Evolutionary conservation across 306 rosid genomes (phyloP).

Genomic region (Vicia villosa): DNA sequence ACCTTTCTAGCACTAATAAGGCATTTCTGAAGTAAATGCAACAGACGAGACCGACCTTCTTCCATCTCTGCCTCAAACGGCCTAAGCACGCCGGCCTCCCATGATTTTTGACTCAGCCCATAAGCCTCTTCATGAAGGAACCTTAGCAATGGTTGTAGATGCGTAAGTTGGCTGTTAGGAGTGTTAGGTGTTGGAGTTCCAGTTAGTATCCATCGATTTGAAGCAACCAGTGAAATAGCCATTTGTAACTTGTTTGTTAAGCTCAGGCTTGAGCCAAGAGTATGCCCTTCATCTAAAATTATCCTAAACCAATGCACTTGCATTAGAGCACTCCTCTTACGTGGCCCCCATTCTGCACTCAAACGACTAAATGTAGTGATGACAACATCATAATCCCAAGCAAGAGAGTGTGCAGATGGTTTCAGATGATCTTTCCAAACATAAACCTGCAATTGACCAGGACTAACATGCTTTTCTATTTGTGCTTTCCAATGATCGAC

Average conservation of each 20-base stretch:
- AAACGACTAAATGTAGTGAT: slow-evolving; percentile 90
- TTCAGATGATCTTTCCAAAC: slow-evolving; percentile 73
- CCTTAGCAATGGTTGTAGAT: slow-evolving; percentile 91
- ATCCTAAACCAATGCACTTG: slow-evolving; percentile 96
- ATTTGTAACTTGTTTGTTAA: slow-evolving; percentile 94
- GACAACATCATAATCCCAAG: slow-evolving; percentile 96
- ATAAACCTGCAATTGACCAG: slow-evolving; percentile 71
- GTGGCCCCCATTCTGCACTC: slow-evolving; percentile 92
- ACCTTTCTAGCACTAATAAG: slow-evolving; percentile 89
- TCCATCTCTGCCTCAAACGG: slow-evolving; percentile 99
- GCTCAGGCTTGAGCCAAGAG: slow-evolving; percentile 91
- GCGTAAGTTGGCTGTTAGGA: slow-evolving; percentile 90
- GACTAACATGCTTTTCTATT: slow-evolving; percentile 82
- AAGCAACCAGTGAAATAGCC: slow-evolving; percentile 89
- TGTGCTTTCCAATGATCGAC: slow-evolving; percentile 94
- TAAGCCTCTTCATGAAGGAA: slow-evolving; percentile 95
- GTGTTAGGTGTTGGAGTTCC: slow-evolving; percentile 99
- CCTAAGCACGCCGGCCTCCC: slow-evolving; percentile 94
- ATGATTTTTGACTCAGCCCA: slow-evolving; percentile 83
- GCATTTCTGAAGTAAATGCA: slow-evolving; percentile 79
- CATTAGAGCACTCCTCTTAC: slow-evolving; percentile 68
- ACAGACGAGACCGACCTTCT: slow-evolving; percentile 84
- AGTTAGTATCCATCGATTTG: slow-evolving; percentile 95
- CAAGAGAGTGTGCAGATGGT: slow-evolving; percentile 85
- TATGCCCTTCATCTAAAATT: slow-evolving; percentile 97